These are phyloP conservation scores for Rhizopus delemar DNA, from an alignment of 371 early-diverging fungal species.

Conservation along the genomic window DNA sequence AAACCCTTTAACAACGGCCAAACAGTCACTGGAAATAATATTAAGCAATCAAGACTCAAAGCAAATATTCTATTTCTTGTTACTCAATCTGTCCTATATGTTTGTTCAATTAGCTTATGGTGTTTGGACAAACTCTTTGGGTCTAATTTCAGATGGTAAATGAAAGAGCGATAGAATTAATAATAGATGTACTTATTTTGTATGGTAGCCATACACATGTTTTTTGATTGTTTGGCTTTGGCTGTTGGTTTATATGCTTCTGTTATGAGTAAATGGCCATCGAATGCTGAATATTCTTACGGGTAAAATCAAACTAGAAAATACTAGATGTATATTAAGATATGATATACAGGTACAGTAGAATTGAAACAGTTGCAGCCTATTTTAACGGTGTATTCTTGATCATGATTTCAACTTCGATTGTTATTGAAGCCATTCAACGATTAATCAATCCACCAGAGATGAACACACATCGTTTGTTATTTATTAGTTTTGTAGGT, in stretches of 20 bases:
- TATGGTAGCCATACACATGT: constrained; percentile 88
- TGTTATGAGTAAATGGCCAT: constrained; percentile 90
- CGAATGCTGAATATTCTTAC: constrained; percentile 75
- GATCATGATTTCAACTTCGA: constrained; percentile 83
- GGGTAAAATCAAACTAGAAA: constrained; percentile 48
- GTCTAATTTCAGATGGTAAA: constrained; percentile 89
- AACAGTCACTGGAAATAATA: constrained; percentile 58
- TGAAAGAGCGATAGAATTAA: neutral
- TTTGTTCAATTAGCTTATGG: constrained; percentile 90
- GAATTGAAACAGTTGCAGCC: constrained; percentile 90
- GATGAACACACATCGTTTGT: constrained; percentile 81
- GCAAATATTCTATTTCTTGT: constrained; percentile 89
- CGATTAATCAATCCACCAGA: constrained; percentile 84
- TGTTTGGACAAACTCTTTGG: constrained; percentile 89
- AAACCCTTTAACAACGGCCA: constrained; percentile 33
- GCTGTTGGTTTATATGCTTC: constrained; percentile 85
- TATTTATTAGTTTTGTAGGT: constrained; percentile 88
- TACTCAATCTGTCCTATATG: constrained; percentile 93
- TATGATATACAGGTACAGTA: constrained; percentile 65
- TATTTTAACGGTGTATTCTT: constrained; percentile 91
- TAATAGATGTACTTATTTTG: neutral
- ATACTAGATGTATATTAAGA: neutral
- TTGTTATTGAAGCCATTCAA: constrained; percentile 88
- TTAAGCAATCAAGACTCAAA: constrained; percentile 74
- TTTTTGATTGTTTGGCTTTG: constrained; percentile 93